phyloP scores from a whole-genome alignment of 1,284 basidiomycete genomes.

The Boletellus deceptivus region DNA sequence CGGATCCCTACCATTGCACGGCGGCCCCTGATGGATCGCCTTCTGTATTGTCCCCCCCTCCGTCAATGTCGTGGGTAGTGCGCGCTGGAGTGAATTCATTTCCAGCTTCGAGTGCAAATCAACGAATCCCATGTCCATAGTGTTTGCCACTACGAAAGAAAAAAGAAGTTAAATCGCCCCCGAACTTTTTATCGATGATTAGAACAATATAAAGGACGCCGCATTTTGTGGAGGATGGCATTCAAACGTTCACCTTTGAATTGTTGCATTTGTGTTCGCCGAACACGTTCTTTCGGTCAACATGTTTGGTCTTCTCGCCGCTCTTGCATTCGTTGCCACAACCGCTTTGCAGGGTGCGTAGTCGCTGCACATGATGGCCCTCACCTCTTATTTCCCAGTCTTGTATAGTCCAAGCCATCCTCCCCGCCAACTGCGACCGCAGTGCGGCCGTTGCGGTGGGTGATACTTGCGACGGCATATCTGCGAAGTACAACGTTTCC shows the following conservation, averaged over 20 bases:
- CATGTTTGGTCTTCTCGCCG: constrained; percentile 23
- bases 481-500: constrained; percentile 41
- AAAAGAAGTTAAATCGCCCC: neutral
- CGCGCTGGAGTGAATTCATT: neutral
- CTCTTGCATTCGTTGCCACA: constrained; percentile 12
- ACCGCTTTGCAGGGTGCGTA: constrained; percentile 19
- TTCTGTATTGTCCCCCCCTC: neutral
- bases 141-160: neutral
- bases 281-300: neutral
- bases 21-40: too few species aligned
- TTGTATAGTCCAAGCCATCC: constrained; percentile 12
- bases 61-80: neutral
- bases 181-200: neutral
- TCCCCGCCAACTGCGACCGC: constrained; percentile 38
- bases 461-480: constrained; percentile 38
- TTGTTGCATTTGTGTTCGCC: neutral
- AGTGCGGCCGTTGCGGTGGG: constrained; percentile 36
- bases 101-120: neutral
- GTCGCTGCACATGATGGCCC: neutral
- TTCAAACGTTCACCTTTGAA: neutral
- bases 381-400: neutral
- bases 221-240: neutral
- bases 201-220: constrained; percentile 23
- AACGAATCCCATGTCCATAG: neutral
- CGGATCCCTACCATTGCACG: too few species aligned